Conservation (phyloP, 331 rosid genomes). For the Cydonia oblonga region DNA sequence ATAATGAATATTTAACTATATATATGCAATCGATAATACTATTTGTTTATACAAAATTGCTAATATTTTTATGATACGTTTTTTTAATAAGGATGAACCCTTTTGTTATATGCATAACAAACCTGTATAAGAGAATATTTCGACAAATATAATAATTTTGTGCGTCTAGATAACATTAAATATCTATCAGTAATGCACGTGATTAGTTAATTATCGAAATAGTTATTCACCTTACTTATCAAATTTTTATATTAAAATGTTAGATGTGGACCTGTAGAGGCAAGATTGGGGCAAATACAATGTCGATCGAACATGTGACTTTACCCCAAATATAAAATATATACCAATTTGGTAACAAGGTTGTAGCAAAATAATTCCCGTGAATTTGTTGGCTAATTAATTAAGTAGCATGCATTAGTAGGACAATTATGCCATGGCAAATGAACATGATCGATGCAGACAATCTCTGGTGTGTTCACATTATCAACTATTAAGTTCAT, state of each 20-base stretch:
- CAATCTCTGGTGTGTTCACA: not conserved
- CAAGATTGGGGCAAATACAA: not conserved
- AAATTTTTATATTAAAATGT: not conserved
- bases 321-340: not conserved
- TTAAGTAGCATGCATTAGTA: not conserved
- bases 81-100: not conserved
- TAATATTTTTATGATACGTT: too few relatives aligned
- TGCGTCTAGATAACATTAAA: not conserved
- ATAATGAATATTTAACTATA: not conserved
- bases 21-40: too few relatives aligned
- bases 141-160: too few relatives aligned
- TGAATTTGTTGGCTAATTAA: not conserved
- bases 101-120: too few relatives aligned
- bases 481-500: not conserved
- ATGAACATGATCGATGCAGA: not conserved
- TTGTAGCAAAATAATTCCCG: not conserved
- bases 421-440: not conserved
- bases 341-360: constrained; percentile 1
- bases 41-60: too few relatives aligned
- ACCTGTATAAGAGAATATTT: not conserved
- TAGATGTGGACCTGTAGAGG: not conserved
- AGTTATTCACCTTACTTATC: not conserved
- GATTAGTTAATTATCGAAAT: not conserved
- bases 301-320: constrained; percentile 7
- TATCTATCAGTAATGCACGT: not conserved